These are phyloP conservation scores for Meyerozyma smithsonii DNA, from an alignment of 1,139 yeast genomes.

Conservation along the genomic window DNA sequence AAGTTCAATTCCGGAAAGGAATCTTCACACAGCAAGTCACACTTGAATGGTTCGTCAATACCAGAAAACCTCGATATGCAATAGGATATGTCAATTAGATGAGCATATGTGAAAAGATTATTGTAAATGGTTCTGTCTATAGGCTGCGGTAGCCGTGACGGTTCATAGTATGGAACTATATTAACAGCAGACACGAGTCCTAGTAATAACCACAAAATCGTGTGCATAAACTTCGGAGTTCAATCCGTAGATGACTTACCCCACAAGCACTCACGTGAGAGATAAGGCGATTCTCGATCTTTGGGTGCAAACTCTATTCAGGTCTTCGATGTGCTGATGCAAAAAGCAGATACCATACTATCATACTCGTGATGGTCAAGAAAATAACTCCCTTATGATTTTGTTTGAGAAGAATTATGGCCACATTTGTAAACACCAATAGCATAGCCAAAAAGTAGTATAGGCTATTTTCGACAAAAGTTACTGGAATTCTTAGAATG, in stretches of 20 bases:
- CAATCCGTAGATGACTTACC: slow-evolving; percentile 1
- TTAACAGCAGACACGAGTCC: neutral
- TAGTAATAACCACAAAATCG: neutral
- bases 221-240: too few species aligned
- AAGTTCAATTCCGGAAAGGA: slow-evolving; percentile 39
- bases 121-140: slow-evolving; percentile 7
- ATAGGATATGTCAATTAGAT: slow-evolving; percentile 45
- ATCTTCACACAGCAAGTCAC: slow-evolving; percentile 37
- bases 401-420: too few species aligned
- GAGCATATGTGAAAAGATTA: slow-evolving; percentile 23
- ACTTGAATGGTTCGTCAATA: slow-evolving; percentile 40
- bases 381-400: too few species aligned
- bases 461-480: neutral
- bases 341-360: too few species aligned
- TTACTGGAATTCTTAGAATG: neutral
- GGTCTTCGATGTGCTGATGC: too few species aligned
- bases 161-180: neutral
- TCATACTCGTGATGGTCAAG: too few species aligned
- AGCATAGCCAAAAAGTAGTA: neutral
- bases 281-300: neutral
- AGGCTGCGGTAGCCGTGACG: slow-evolving; percentile 2
- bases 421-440: too few species aligned
- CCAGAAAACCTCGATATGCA: slow-evolving; percentile 36
- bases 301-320: neutral
- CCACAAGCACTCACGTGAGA: neutral